phyloP scores from a whole-genome alignment of 495 filamentous ascomycete species.

The Xylaria grammica region DNA sequence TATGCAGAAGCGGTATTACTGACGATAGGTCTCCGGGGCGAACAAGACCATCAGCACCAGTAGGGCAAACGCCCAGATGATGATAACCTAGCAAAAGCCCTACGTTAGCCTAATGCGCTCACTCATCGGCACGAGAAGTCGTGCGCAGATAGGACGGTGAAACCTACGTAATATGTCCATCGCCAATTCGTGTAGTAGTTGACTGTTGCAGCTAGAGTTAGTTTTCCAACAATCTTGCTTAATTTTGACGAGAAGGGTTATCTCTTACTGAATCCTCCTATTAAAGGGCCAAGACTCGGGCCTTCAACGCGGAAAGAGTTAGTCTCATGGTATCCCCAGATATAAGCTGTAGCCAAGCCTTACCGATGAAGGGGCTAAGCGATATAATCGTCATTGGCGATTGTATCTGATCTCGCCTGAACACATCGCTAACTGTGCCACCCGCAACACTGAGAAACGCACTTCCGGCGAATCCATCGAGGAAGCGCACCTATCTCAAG shows the following conservation, averaged over 20 bases:
- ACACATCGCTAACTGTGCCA: conserved; percentile 90
- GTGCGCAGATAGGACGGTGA: neutral
- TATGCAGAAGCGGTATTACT: conserved; percentile 22
- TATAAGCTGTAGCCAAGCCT: conserved; percentile 41
- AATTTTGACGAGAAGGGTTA: neutral
- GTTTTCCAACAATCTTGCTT: conserved; percentile 55
- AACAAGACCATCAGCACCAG: conserved; percentile 68
- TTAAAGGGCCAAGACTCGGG: conserved; percentile 56
- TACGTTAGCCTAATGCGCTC: neutral
- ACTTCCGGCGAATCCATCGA: conserved; percentile 82
- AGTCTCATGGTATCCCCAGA: conserved; percentile 36
- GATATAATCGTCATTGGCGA: conserved; percentile 71
- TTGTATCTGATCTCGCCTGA: conserved; percentile 73
- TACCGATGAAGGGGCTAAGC: conserved; percentile 77
- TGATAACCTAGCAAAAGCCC: conserved; percentile 45
- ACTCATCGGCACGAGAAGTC: neutral
- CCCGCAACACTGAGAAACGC: conserved; percentile 91
- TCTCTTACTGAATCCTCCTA: conserved; percentile 54
- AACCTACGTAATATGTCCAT: conserved; percentile 82
- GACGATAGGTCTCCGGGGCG: conserved; percentile 91
- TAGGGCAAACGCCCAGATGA: conserved; percentile 77
- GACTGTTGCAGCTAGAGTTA: conserved; percentile 38
- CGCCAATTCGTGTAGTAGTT: conserved; percentile 81
- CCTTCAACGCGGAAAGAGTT: conserved; percentile 24
- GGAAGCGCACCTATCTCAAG: conserved; percentile 64